Evolutionary conservation across 139 green algal species (phyloP).

Genomic region (Auxenochlorella protothecoides): DNA sequence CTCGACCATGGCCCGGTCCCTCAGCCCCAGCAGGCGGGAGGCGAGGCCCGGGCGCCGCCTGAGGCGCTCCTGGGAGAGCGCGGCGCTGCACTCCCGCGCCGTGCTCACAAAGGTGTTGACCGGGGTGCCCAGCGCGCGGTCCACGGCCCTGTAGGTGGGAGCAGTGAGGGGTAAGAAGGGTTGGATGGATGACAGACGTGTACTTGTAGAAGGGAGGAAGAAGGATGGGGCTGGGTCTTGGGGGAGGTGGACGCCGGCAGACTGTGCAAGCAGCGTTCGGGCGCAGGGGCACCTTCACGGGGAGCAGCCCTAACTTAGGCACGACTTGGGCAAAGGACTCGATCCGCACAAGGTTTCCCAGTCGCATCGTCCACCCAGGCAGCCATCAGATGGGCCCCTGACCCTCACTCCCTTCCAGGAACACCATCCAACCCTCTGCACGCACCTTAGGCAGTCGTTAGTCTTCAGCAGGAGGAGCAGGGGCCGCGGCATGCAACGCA

Average conservation of each 20-base stretch:
- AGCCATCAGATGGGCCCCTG: not conserved
- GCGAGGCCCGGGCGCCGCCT: conserved; percentile 5
- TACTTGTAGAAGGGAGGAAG: no score
- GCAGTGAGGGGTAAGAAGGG: no score
- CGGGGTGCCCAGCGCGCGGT: conserved; percentile 11
- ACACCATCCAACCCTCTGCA: conserved; percentile 36
- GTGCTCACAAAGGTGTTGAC: conserved; percentile 83
- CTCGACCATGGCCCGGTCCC: no score
- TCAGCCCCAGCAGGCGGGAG: not conserved
- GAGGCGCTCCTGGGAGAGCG: conserved; percentile 43
- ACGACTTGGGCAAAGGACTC: not conserved
- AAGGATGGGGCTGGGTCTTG: no score
- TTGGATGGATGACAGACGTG: no score
- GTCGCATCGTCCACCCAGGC: no score
- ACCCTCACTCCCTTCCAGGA: not conserved
- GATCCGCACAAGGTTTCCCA: not conserved
- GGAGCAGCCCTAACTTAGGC: not conserved
- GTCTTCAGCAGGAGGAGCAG: conserved; percentile 94
- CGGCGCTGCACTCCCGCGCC: conserved; percentile 60
- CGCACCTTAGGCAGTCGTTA: conserved; percentile 81
- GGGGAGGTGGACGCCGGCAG: no score
- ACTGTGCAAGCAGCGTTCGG: no score
- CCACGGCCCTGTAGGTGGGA: conserved; percentile 7
- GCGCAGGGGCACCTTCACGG: not conserved
- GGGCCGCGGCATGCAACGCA: conserved; percentile 62